Base-by-base conservation (phyloP, 2,329 filamentous ascomycete species). In the Alternaria brassicicola region DNA sequence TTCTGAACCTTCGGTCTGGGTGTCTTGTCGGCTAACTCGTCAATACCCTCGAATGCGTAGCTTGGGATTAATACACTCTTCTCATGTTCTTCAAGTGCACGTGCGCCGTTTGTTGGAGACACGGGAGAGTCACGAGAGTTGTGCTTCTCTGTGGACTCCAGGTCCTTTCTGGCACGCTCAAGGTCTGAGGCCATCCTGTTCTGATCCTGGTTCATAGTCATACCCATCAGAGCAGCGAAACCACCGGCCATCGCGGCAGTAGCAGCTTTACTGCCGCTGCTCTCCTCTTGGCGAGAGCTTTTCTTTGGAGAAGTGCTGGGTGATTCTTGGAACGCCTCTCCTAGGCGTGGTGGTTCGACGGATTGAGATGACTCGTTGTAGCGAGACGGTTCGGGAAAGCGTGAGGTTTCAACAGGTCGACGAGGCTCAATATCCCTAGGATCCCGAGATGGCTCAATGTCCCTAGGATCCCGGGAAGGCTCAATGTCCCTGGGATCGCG, bases 1-100 rank as follows among this genome's bases (percentile, higher is more conserved):
- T 80, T 83, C 76, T 83, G 72, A 70, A 81, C 63, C 57, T 81
- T 83, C 52, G 79, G 81, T 69, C 79, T 83, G 38, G 76, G 76
- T 25, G 76, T 79, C 62, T 80, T 77, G 60, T 77, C 74, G 13
- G 61, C 57, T 4, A 73, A 56, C 36, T 77, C 73, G 5, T 77
- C 75, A 1, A 70, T 52, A 25, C 75, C 75, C 25, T 78, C 64
- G 47, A 74, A 76, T 2, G 71, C 71, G 43, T 69, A 74, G 57
- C 67, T 76, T 13, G 76, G 71, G 9, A 75, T 72, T 0, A 71
- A 67, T 5, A 59, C 43, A 25, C 57, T 35, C 46, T 62, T 54
- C 17, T 67, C 69, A 23, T 26, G 52, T 17, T 64, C 64, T 19
- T 68, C 62, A 9, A 48, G 42, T 7, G 57, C 42, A 36, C 59